Conservation (phyloP, 768 basidiomycete species). For the Gymnopilus dilepis region DNA sequence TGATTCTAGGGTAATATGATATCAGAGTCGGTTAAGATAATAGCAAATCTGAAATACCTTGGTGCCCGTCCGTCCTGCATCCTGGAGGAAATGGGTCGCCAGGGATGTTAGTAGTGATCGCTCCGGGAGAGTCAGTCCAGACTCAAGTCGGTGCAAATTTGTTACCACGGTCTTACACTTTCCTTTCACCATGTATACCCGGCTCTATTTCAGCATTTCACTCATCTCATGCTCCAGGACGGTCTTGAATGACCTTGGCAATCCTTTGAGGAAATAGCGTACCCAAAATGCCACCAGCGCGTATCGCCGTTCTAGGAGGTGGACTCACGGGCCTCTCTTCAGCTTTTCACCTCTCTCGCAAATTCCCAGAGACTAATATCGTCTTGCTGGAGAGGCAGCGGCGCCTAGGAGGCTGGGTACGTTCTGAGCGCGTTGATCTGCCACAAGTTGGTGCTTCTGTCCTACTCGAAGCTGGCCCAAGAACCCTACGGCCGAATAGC, state of each 20-base stretch:
- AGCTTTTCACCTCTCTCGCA: slow-evolving; percentile 76
- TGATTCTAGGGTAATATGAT: slow-evolving; percentile 63
- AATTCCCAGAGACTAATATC: slow-evolving; percentile 63
- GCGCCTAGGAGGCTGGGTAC: slow-evolving; percentile 88
- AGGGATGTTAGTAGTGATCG: neutral
- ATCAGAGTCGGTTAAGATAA: neutral
- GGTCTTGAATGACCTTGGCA: neutral
- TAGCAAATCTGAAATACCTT: slow-evolving; percentile 47
- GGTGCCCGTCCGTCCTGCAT: slow-evolving; percentile 88
- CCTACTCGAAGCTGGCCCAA: slow-evolving; percentile 84
- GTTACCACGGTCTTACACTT: neutral
- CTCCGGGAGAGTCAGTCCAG: neutral
- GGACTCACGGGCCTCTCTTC: slow-evolving; percentile 84
- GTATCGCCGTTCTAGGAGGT: slow-evolving; percentile 77
- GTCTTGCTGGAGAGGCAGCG: slow-evolving; percentile 70
- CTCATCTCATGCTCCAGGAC: neutral
- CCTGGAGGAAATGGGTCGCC: neutral
- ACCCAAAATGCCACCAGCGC: slow-evolving; percentile 21
- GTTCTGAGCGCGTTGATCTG: slow-evolving; percentile 58
- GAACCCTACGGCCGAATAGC: slow-evolving; percentile 83
- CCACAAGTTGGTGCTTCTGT: slow-evolving; percentile 38
- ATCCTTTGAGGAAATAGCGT: neutral
- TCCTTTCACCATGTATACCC: slow-evolving; percentile 6
- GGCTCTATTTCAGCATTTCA: neutral
- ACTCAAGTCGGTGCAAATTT: neutral